Evolutionary conservation across 108 stramenopile species (phyloP).

Genomic region (Fragilariopsis cylindrus): DNA sequence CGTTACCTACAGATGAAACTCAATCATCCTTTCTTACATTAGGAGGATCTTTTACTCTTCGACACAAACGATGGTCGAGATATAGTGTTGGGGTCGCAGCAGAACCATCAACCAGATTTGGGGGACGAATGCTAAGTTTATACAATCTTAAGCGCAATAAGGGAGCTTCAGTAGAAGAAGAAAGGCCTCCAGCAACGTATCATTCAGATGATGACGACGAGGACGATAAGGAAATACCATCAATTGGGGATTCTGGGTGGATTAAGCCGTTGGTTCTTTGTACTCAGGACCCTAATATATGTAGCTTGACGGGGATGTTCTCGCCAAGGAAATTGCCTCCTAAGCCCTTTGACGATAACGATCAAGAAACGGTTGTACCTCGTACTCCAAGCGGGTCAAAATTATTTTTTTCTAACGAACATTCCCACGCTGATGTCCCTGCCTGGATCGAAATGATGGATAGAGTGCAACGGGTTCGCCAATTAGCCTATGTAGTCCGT

Average conservation of each 20-base stretch:
- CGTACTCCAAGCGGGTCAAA: constrained; percentile 5
- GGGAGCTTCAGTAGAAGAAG: constrained; percentile 26
- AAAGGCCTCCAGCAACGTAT: constrained; percentile 40
- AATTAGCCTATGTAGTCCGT: constrained; percentile 78
- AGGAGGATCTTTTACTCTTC: constrained; percentile 70
- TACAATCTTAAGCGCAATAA: constrained; percentile 41
- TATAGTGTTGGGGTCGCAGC: constrained; percentile 75
- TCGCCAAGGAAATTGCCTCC: not conserved
- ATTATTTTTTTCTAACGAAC: constrained; percentile 39
- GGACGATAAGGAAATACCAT: constrained; percentile 32
- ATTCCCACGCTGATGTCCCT: constrained; percentile 65
- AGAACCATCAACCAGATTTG: constrained; percentile 74
- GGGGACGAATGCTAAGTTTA: constrained; percentile 83
- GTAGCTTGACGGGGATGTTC: not conserved
- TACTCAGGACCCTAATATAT: constrained; percentile 16
- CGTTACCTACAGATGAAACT: constrained; percentile 25
- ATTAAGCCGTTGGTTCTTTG: constrained; percentile 43
- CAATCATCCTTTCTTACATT: constrained; percentile 53
- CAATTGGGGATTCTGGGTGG: constrained; percentile 41
- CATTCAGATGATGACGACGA: constrained; percentile 51
- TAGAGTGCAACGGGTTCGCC: constrained; percentile 58
- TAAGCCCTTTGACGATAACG: not conserved
- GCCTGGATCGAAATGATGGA: constrained; percentile 90
- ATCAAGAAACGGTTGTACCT: constrained; percentile 14
- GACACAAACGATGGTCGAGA: constrained; percentile 73